phyloP scores from a whole-genome alignment of 768 basidiomycete genomes.

The Hygrophoropsis aurantiaca region DNA sequence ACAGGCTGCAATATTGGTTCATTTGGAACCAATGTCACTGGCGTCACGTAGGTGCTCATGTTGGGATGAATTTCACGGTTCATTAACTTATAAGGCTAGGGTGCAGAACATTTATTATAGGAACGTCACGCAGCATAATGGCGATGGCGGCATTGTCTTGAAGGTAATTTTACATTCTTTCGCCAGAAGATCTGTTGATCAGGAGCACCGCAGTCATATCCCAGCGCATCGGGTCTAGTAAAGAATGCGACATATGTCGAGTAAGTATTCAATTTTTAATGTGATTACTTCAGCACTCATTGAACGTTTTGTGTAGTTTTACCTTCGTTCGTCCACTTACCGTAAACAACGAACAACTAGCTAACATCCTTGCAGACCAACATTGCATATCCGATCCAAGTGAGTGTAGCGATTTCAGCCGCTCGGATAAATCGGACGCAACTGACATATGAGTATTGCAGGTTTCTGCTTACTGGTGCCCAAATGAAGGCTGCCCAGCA shows the following conservation, averaged over 20 bases:
- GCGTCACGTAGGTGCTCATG: slow-evolving; percentile 9
- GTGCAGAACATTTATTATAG: slow-evolving; percentile 1
- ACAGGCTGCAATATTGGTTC: slow-evolving; percentile 24
- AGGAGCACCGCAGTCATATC: neutral
- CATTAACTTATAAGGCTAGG: slow-evolving; percentile 12
- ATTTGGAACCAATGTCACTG: slow-evolving; percentile 18
- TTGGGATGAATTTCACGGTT: slow-evolving; percentile 22
- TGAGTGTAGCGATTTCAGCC: neutral
- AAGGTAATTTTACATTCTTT: slow-evolving; percentile 11
- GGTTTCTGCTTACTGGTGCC: neutral
- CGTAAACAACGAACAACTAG: too few relatives aligned
- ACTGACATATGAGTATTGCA: slow-evolving; percentile 5
- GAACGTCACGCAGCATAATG: slow-evolving; percentile 11
- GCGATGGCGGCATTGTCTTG: slow-evolving; percentile 22
- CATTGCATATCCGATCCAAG: slow-evolving; percentile 1
- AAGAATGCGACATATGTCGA: neutral
- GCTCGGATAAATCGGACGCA: too few relatives aligned
- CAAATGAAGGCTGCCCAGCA: neutral
- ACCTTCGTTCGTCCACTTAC: neutral
- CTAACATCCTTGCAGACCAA: neutral
- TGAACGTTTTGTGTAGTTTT: neutral
- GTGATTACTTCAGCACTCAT: neutral
- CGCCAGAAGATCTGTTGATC: neutral
- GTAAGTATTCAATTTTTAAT: neutral
- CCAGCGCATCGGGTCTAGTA: neutral